phyloP scores from a whole-genome alignment of 2,329 filamentous ascomycete genomes.

The Ilyonectria mors-panacis region DNA sequence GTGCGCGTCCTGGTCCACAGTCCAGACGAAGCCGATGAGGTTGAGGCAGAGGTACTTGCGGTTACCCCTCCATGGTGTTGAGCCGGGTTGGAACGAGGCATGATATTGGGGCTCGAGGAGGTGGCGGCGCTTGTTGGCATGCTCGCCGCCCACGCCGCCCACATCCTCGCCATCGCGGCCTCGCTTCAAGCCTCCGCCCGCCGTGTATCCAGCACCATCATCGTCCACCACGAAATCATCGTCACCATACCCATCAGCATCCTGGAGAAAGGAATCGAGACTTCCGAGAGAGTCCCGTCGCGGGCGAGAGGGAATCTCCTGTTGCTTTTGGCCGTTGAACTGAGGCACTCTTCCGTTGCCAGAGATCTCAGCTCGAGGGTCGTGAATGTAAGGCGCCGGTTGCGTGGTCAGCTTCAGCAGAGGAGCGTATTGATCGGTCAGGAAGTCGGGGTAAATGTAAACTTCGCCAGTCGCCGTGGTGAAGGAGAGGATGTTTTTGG shows the following conservation, averaged over 20 bases:
- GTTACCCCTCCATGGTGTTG: slow-evolving; percentile 96
- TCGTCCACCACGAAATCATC: slow-evolving; percentile 96
- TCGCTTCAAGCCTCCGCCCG: slow-evolving; percentile 68
- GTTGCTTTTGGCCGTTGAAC: slow-evolving; percentile 69
- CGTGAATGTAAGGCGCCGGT: slow-evolving; percentile 88
- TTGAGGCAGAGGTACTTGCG: slow-evolving; percentile 95
- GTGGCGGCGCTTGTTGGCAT: slow-evolving; percentile 65
- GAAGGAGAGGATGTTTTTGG: slow-evolving; percentile 89
- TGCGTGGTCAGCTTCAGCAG: slow-evolving; percentile 74
- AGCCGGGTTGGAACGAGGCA: slow-evolving; percentile 90
- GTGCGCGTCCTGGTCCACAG: slow-evolving; percentile 92
- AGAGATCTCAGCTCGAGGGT: slow-evolving; percentile 79
- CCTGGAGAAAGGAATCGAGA: slow-evolving; percentile 83
- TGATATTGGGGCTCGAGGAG: slow-evolving; percentile 78
- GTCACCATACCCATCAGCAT: slow-evolving; percentile 67
- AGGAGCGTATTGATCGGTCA: slow-evolving; percentile 70
- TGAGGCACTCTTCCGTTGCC: slow-evolving; percentile 73
- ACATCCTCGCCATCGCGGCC: slow-evolving; percentile 68
- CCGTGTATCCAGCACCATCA: slow-evolving; percentile 90
- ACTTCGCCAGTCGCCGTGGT: slow-evolving; percentile 94
- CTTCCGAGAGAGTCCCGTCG: slow-evolving; percentile 80
- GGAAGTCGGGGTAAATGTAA: slow-evolving; percentile 85
- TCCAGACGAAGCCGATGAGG: slow-evolving; percentile 95
- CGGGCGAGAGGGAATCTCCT: slow-evolving; percentile 62
- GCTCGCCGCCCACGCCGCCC: slow-evolving; percentile 56